phyloP scores from a whole-genome alignment of 192 early-diverging fungal genomes.

The Allomyces javanicus region DNA sequence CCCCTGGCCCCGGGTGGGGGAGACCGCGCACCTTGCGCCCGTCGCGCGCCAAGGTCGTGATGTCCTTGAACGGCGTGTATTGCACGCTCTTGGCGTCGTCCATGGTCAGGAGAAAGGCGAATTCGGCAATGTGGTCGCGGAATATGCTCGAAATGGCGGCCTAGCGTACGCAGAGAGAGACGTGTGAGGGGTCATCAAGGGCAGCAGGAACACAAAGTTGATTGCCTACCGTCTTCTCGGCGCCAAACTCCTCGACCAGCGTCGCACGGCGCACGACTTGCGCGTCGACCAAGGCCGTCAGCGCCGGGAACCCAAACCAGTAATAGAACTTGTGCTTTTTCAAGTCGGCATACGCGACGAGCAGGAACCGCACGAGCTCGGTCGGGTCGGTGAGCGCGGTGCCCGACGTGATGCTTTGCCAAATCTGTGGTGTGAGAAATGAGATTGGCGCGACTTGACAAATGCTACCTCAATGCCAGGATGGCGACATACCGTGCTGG shows the following conservation, averaged over 20 bases:
- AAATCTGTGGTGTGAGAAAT: conserved; percentile 24
- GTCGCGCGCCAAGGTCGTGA: too few species aligned
- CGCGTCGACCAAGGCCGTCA: conserved; percentile 43
- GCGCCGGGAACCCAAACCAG: conserved; percentile 85
- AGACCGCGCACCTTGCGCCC: too few species aligned
- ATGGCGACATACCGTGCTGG: not conserved
- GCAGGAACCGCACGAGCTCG: conserved; percentile 47
- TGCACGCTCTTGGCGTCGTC: too few species aligned
- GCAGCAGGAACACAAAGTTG: too few species aligned
- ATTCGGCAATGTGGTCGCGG: too few species aligned
- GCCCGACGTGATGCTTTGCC: conserved; percentile 48
- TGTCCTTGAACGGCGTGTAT: too few species aligned
- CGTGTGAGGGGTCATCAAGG: too few species aligned
- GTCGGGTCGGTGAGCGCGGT: conserved; percentile 35
- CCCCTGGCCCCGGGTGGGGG: too few species aligned
- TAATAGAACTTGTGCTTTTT: conserved; percentile 91
- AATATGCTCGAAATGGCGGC: too few species aligned
- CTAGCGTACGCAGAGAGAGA: too few species aligned
- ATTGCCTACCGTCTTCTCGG: not conserved
- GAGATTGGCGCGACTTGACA: too few species aligned
- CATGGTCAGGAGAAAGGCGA: too few species aligned
- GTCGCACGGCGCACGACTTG: conserved; percentile 8
- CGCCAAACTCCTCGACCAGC: conserved; percentile 14
- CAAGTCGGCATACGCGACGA: conserved; percentile 86
- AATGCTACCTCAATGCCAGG: not conserved